These are phyloP conservation scores for Pelargonium cotyledonis DNA, from an alignment of 441 rosid species.

Conservation along the genomic window DNA sequence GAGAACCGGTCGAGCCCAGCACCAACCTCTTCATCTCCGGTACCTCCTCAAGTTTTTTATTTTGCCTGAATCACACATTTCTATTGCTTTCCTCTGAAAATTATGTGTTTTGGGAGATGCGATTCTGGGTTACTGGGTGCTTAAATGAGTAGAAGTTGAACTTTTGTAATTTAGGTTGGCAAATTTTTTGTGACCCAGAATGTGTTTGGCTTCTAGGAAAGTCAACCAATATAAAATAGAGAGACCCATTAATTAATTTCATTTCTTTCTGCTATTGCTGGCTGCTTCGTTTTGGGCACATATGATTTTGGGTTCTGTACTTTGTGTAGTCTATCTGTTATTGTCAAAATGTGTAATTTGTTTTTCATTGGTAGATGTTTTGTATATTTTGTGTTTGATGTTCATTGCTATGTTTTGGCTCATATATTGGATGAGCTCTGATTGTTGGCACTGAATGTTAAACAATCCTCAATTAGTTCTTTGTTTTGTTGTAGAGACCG, in stretches of 20 bases:
- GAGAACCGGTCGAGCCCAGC: conserved; percentile 60
- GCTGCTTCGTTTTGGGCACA: not conserved
- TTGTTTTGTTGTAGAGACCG: too few relatives aligned
- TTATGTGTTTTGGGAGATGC: not conserved
- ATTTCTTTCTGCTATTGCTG: not conserved
- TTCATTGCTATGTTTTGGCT: not conserved
- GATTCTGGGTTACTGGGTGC: not conserved
- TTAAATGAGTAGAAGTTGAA: not conserved
- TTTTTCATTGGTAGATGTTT: not conserved
- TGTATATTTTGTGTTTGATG: not conserved
- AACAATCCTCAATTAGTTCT: too few relatives aligned
- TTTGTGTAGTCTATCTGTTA: not conserved
- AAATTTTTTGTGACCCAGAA: not conserved
- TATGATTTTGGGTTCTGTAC: not conserved
- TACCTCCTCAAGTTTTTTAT: too few relatives aligned
- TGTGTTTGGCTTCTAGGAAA: not conserved
- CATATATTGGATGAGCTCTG: too few relatives aligned
- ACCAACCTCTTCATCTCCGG: conserved; percentile 79
- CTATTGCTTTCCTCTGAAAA: not conserved
- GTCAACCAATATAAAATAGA: not conserved
- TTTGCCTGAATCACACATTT: not conserved
- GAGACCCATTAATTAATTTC: not conserved
- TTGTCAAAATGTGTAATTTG: not conserved
- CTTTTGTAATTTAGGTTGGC: not conserved
- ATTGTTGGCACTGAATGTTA: too few relatives aligned